A percentile compares a stretch with the other conserved stretches of the same genome.
Conservation (phyloP, 2,329 filamentous ascomycete genomes). For the Pestalotiopsis sp. region DNA sequence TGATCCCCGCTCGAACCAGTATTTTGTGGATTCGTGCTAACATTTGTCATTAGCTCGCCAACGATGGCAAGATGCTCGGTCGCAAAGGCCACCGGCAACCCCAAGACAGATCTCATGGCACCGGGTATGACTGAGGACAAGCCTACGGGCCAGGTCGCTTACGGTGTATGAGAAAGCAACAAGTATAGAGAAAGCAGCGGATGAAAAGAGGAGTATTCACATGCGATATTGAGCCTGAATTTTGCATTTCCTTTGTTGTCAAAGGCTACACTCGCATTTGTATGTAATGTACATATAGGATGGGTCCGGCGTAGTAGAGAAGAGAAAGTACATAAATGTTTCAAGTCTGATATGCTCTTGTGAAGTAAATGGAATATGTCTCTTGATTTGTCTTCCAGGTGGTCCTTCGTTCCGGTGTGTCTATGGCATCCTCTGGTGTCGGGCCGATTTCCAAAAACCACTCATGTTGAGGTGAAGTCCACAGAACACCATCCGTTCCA, state of each 20-base stretch:
- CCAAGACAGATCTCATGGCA: conserved; percentile 79
- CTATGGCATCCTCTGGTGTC: too few species aligned
- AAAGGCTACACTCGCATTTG: conserved; percentile 19
- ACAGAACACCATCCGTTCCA: too few species aligned
- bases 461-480: too few species aligned
- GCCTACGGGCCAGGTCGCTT: conserved; percentile 63
- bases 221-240: conserved; percentile 12
- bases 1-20: conserved; percentile 13
- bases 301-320: conserved; percentile 18
- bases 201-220: conserved; percentile 16
- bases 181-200: conserved; percentile 15
- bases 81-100: conserved; percentile 81
- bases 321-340: conserved; percentile 16
- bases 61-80: conserved; percentile 98
- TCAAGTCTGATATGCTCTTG: not conserved
- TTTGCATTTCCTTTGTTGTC: conserved; percentile 14
- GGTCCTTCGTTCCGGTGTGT: too few species aligned
- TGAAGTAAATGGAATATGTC: not conserved
- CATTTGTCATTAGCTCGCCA: conserved; percentile 67
- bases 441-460: too few species aligned
- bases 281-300: conserved; percentile 28
- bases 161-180: conserved; percentile 48
- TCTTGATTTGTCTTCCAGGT: too few species aligned
- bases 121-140: conserved; percentile 66
- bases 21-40: conserved; percentile 18